Percentiles rank a stretch among this genome's conserved stretches.
These are phyloP conservation scores for Mrakia gelida DNA, from an alignment of 768 basidiomycete species.

Conservation along the genomic window DNA sequence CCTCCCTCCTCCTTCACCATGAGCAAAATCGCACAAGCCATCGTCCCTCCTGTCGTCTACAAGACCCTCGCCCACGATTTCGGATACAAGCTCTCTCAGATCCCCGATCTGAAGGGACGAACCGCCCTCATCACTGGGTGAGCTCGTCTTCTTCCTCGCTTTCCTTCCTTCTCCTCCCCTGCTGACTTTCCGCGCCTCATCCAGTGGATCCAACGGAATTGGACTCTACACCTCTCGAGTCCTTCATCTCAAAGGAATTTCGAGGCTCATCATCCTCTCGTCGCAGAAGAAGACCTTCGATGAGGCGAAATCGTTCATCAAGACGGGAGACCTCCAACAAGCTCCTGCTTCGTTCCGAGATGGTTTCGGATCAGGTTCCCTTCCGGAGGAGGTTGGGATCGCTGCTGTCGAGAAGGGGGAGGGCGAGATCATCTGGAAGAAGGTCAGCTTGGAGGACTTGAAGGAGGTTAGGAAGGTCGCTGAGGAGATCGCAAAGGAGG, in stretches of 20 bases:
- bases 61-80: slow-evolving; percentile 15
- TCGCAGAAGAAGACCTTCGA: background rate
- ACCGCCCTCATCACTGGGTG: slow-evolving; percentile 2
- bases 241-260: background rate
- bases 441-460: slow-evolving; percentile 16
- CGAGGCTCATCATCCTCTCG: slow-evolving; percentile 5
- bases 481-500: slow-evolving; percentile 8
- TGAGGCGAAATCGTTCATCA: background rate
- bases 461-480: slow-evolving; percentile 14
- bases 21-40: background rate
- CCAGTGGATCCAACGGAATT: slow-evolving; percentile 14
- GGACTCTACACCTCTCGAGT: slow-evolving; percentile 14
- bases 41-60: slow-evolving; percentile 19
- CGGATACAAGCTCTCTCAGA: slow-evolving; percentile 14
- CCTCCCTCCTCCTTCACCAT: background rate
- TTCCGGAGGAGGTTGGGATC: slow-evolving; percentile 8
- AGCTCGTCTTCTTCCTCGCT: background rate
- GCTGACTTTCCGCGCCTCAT: too few relatives aligned
- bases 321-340: background rate
- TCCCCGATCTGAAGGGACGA: background rate
- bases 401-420: background rate
- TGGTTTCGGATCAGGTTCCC: background rate
- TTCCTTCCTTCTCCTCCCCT: background rate
- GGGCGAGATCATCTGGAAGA: background rate
- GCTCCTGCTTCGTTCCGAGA: background rate